phyloP scores from a whole-genome alignment of 75 land plant genomes.

The Selaginella moellendorffii region DNA sequence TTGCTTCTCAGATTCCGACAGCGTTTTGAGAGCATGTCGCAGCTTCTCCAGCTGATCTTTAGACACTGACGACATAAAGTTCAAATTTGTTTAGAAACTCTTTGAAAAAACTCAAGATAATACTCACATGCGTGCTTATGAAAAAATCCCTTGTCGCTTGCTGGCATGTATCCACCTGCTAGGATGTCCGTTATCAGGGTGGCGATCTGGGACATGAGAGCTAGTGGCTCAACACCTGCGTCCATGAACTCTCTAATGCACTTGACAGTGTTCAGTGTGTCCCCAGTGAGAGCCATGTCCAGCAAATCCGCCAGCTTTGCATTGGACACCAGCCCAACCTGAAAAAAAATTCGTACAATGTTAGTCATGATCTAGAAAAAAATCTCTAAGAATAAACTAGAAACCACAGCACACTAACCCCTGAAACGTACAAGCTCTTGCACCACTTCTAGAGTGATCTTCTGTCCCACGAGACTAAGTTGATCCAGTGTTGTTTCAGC shows the following conservation, averaged over 20 bases:
- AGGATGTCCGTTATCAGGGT: constrained; percentile 67
- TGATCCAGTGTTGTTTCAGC: constrained; percentile 76
- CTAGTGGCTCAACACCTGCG: constrained; percentile 61
- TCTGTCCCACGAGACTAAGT: constrained; percentile 53
- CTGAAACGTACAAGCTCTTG: constrained; percentile 60
- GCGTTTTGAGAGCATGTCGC: constrained; percentile 49
- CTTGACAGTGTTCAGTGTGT: constrained; percentile 47
- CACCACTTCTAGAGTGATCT: constrained; percentile 36
- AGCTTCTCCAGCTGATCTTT: constrained; percentile 41
- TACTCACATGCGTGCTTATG: background rate
- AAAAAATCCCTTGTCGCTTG: background rate
- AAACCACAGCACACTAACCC: background rate
- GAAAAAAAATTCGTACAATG: background rate
- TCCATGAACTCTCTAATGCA: constrained; percentile 53
- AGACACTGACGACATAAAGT: constrained; percentile 12
- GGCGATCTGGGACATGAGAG: constrained; percentile 49
- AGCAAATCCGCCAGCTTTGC: constrained; percentile 52
- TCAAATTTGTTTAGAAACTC: background rate
- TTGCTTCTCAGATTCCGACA: constrained; percentile 65
- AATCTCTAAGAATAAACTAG: no score
- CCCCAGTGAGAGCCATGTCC: constrained; percentile 50
- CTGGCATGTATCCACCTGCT: constrained; percentile 31
- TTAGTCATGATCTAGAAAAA: no score
- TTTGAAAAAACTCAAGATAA: no score
- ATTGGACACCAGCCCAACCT: constrained; percentile 57